Evolutionary conservation across 441 rosid species (phyloP).

Genomic region (Gossypium schwendimanii): DNA sequence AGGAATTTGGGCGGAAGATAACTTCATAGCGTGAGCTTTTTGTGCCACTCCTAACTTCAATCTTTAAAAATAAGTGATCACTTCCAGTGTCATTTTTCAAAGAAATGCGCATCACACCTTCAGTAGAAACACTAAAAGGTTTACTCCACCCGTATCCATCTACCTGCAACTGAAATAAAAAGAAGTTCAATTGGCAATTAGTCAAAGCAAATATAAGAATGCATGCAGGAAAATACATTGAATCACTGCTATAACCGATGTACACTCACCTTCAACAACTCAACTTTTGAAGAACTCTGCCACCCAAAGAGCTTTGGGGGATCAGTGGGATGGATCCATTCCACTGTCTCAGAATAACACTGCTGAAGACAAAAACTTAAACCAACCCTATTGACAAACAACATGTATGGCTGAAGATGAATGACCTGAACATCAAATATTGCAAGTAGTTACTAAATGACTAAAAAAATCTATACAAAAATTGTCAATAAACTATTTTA

Average conservation of each 20-base stretch:
- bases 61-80: slow-evolving; percentile 56
- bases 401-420: slow-evolving; percentile 84
- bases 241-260: not conserved
- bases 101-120: slow-evolving; percentile 75
- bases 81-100: slow-evolving; percentile 53
- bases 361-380: slow-evolving; percentile 75
- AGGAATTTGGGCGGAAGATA: slow-evolving; percentile 77
- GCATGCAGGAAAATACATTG: slow-evolving; percentile 3
- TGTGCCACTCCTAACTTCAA: slow-evolving; percentile 89
- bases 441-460: slow-evolving; percentile 7
- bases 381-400: slow-evolving; percentile 83
- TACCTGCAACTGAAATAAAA: slow-evolving; percentile 56
- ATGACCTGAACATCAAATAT: slow-evolving; percentile 62
- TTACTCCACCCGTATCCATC: slow-evolving; percentile 87
- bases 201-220: not conserved
- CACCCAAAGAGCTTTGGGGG: slow-evolving; percentile 79
- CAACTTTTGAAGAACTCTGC: slow-evolving; percentile 63
- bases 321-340: slow-evolving; percentile 89
- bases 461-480: slow-evolving; percentile 2
- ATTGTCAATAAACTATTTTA: slow-evolving; percentile 2
- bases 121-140: slow-evolving; percentile 73
- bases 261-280: slow-evolving; percentile 49
- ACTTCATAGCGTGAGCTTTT: slow-evolving; percentile 90
- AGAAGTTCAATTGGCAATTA: slow-evolving; percentile 11
- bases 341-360: slow-evolving; percentile 70